phyloP scores from a whole-genome alignment of 352 stramenopile species.

The Phytophthora sojae region DNA sequence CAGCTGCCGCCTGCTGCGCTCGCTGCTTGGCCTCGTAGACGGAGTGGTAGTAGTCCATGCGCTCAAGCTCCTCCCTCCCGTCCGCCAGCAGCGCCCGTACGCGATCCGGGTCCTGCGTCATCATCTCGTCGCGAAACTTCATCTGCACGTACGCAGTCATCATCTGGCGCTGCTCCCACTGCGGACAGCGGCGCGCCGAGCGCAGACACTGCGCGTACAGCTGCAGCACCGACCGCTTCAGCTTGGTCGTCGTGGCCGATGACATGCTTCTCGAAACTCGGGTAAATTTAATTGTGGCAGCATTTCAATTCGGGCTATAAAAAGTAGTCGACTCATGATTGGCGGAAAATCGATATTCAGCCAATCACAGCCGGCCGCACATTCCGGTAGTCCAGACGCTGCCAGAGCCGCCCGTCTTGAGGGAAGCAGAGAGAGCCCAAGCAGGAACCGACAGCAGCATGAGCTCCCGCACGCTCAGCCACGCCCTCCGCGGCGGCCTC shows the following conservation, averaged over 20 bases:
- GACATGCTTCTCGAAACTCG: neutral
- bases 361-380: constrained; percentile 28
- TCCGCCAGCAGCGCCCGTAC: constrained; percentile 69
- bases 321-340: constrained; percentile 15
- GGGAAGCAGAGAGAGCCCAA: constrained; percentile 9
- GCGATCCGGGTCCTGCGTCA: constrained; percentile 57
- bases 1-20: constrained; percentile 17
- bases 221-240: constrained; percentile 53
- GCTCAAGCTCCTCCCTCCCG: constrained; percentile 76
- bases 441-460: constrained; percentile 33
- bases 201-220: constrained; percentile 82
- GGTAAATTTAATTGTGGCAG: too few species aligned
- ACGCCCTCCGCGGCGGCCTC: constrained; percentile 66
- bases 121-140: constrained; percentile 76
- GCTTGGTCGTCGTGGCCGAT: constrained; percentile 16
- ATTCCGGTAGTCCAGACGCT: constrained; percentile 30
- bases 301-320: neutral
- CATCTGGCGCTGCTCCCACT: constrained; percentile 86
- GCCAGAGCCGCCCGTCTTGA: constrained; percentile 30
- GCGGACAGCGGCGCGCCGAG: constrained; percentile 74
- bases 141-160: constrained; percentile 84
- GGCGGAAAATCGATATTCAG: constrained; percentile 24
- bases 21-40: constrained; percentile 77
- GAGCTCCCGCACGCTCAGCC: constrained; percentile 69
- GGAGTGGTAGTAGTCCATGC: constrained; percentile 90